Evolutionary conservation across 2,329 filamentous ascomycete species (phyloP).

Genomic region (Colletotrichum acutatum): DNA sequence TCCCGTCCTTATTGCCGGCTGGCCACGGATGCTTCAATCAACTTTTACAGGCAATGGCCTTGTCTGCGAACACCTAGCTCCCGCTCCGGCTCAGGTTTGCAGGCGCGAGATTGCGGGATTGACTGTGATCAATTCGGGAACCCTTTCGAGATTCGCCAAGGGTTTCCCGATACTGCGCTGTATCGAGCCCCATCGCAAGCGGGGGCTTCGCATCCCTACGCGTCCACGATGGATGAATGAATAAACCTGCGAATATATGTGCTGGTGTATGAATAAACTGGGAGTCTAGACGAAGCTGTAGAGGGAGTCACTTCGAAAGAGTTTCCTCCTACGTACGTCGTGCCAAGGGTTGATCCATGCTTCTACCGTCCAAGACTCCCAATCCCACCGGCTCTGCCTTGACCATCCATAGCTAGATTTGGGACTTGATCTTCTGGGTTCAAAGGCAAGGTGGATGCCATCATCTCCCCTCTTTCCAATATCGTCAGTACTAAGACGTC

Average conservation of each 20-base stretch:
- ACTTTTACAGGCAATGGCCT: background rate
- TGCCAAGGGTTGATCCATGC: background rate
- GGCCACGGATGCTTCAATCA: background rate
- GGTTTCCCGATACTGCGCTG: background rate
- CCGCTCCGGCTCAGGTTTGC: background rate
- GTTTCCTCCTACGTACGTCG: background rate
- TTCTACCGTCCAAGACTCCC: background rate
- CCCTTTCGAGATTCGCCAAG: background rate
- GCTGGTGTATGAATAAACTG: background rate
- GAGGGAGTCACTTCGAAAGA: background rate
- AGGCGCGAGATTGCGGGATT: background rate
- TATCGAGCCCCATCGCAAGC: too few species aligned
- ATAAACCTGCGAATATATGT: background rate
- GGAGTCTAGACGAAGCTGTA: background rate
- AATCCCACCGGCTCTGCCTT: background rate
- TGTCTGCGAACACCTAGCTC: background rate
- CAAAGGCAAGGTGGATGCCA: too few species aligned
- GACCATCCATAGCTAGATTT: too few species aligned
- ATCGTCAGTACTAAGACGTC: background rate
- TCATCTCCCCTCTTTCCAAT: too few species aligned
- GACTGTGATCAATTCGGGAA: background rate
- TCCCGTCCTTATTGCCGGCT: slow-evolving; percentile 4
- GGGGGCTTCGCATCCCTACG: too few species aligned
- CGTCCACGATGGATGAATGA: background rate
- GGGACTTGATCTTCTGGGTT: too few species aligned